phyloP scores from a whole-genome alignment of 2,329 filamentous ascomycete species.

The Sporothrix brasiliensis region DNA sequence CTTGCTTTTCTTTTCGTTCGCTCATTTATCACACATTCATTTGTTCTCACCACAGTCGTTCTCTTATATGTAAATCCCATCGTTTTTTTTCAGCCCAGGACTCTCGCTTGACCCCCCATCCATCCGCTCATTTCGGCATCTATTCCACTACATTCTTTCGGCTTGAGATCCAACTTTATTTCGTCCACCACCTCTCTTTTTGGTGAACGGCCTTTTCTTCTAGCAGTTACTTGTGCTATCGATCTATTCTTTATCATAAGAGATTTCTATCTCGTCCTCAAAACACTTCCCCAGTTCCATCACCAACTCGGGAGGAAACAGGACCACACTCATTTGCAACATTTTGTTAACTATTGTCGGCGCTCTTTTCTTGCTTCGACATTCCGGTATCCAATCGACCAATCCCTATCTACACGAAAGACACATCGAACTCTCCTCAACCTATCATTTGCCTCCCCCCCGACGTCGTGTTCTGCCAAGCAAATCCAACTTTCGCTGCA shows the following conservation, averaged over 20 bases:
- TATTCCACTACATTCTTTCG: constrained; percentile 49
- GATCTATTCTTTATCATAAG: constrained; percentile 18
- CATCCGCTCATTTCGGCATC: constrained; percentile 57
- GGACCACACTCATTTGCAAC: constrained; percentile 47
- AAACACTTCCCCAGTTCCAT: not conserved
- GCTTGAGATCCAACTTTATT: constrained; percentile 40
- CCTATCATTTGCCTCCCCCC: not conserved
- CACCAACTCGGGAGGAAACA: constrained; percentile 33
- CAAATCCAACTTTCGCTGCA: constrained; percentile 34
- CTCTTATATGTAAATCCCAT: constrained; percentile 50
- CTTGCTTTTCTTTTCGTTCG: constrained; percentile 44
- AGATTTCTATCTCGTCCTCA: constrained; percentile 11
- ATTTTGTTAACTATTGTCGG: constrained; percentile 30
- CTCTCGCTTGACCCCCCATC: constrained; percentile 46
- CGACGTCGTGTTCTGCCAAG: constrained; percentile 18
- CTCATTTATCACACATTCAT: constrained; percentile 55
- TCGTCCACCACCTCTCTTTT: constrained; percentile 39
- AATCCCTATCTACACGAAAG: not conserved
- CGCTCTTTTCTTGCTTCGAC: constrained; percentile 18
- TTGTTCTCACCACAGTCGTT: constrained; percentile 53
- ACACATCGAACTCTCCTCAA: not conserved
- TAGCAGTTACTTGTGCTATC: constrained; percentile 24
- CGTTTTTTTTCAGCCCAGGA: constrained; percentile 42
- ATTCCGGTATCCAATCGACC: not conserved
- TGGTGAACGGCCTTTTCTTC: constrained; percentile 32